Base-by-base conservation (phyloP, 352 stramenopile species). In the Achlya hypogyna region DNA sequence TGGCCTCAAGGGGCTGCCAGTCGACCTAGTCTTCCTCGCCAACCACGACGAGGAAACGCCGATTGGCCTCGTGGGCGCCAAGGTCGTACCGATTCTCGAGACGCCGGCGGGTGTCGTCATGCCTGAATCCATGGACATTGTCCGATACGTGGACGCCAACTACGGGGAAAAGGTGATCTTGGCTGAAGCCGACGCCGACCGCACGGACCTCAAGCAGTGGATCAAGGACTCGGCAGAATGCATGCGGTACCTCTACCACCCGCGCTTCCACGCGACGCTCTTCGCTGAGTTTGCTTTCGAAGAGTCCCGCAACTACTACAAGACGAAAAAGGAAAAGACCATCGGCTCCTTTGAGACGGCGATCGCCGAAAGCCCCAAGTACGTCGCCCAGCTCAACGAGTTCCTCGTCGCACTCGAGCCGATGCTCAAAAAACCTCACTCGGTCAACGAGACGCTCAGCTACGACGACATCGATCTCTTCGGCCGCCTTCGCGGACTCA, bases 391-490 rank as follows among this genome's bases (percentile, higher is more conserved):
- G 69, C 71, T 75, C 42, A 85, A 87, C 70, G 32, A 58, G 59
- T 62, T 74, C 51, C 65, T 87, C 4, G 32, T 67, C 47, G 51
- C 76, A 34, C 74, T 87, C 27, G 73, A 76, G 35, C 35, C 32
- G 1, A 25, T 87, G 34, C 27, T 87, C 29, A 71, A 79, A 56
- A 82, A 75, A 45, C 66, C 66, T 51, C 63, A 69, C 16, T 74
- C 75, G n/a, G 73, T 84, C 42, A 85, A 87, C 62, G 74, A 42
- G 0, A 59, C 71, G 8, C 35, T 82, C 32, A 81, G 78, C 69
- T 84, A 79, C 69, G 77, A 87, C 67, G 78, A 87, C 65, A 53
- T 87, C 60, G 73, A 81, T 25, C 52, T 87, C 18, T 87, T 87
- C 28, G 70, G 72, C 4, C 71, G 71, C 53, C 62, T 87, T 22